Base-by-base conservation (phyloP, 2,329 filamentous ascomycete genomes). In the Pseudogymnoascus sp. region DNA sequence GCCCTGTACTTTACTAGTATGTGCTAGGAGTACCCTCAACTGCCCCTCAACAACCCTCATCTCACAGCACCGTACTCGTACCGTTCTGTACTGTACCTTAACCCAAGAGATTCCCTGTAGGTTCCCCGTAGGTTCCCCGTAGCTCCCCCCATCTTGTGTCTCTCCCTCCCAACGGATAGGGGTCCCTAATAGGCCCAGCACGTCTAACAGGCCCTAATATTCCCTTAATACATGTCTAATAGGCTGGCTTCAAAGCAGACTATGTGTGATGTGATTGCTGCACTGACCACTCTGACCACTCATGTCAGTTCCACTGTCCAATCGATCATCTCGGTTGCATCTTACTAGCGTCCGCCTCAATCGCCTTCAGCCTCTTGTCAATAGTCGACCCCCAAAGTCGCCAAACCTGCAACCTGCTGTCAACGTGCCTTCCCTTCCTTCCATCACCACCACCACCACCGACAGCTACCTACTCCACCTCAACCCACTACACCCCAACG, bases 301-400 rank as follows among this genome's bases (percentile, higher is more conserved):
- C 32, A 39, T 58, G 34, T 38, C 57, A 35, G 35, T 39, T 58
- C 57, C 35, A 37, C 57, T 32, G 57, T 39, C 57, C 57, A 58
- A 58, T 58, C 57, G 57, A 58, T 58, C 57, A 58, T 58, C 57
- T 58, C 57, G 57, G 57, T 58, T 58, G 57, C 57, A 39, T 39
- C 32, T 58, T 16, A 28, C 57, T 58, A 58, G 57, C 57, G 57
- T 58, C 57, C 28, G 47, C 47, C 57, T 58, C 57, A 37, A 39
- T 58, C 57, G 57, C 35, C 57, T 39, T 58, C 57, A 58, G 57
- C 57, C 57, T 58, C 57, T 58, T 58, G 57, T 58, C 57, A 58
- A 38, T 58, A 37, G 22, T 25, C 37, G 11, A 25, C 16, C 57
- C 54, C 57, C 20, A 18, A 58, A 38, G 34, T 38, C 57, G 37